A percentile compares a stretch with the other conserved stretches of the same genome.
Conservation (phyloP, 345 rosid genomes). For the Triadica sebifera region DNA sequence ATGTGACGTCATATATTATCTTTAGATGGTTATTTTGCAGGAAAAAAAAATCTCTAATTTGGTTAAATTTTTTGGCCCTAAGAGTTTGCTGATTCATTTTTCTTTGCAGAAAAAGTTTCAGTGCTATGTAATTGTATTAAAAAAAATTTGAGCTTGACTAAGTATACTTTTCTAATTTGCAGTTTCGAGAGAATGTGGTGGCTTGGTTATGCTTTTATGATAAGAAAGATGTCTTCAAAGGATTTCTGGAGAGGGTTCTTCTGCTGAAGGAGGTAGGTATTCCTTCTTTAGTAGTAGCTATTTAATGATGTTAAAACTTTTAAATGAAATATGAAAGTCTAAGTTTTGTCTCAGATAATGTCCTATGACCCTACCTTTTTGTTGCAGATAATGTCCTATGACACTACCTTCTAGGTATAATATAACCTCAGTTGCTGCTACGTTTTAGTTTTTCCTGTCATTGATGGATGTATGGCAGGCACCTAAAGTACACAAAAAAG, state of each 20-base stretch:
- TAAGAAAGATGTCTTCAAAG: constrained; percentile 58
- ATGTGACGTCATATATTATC: not conserved
- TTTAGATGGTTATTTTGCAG: not conserved
- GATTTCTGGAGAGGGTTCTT: constrained; percentile 80
- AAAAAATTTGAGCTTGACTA: not conserved
- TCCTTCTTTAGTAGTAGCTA: not conserved
- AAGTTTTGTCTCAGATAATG: not conserved
- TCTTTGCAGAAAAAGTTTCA: not conserved
- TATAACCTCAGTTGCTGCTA: not conserved
- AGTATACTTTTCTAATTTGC: constrained; percentile 22
- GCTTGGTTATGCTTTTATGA: constrained; percentile 97
- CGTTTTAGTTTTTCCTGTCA: not conserved
- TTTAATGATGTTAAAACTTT: not conserved
- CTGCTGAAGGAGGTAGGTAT: constrained; percentile 81
- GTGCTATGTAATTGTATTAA: not conserved
- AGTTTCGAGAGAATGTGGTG: constrained; percentile 97
- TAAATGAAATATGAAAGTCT: not conserved
- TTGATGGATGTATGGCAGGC: not conserved
- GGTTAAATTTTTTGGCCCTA: not conserved
- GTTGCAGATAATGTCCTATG: not conserved
- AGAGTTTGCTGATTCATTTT: not conserved
- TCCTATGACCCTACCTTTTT: not conserved
- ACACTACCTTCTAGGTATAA: not conserved
- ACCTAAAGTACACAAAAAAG: no score
- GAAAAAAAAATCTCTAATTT: not conserved